Conservation (phyloP, 2,329 filamentous ascomycete genomes). For the Penicillium corylophilum region DNA sequence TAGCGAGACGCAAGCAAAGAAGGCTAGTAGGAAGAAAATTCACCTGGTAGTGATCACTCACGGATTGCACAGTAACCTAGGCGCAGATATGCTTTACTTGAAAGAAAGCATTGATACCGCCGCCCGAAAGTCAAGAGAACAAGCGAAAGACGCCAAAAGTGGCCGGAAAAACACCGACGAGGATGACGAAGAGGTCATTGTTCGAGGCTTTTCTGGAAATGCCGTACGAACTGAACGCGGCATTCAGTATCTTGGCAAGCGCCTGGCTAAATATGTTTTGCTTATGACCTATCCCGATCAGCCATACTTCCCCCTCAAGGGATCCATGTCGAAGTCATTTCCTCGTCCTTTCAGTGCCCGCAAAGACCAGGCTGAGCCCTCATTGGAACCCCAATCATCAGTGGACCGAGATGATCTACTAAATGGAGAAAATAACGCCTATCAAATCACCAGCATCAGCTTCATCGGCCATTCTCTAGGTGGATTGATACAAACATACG, state of each 20-base stretch:
- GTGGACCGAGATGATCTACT: slow-evolving; percentile 40
- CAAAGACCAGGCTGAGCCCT: slow-evolving; percentile 31
- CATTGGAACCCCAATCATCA: slow-evolving; percentile 35
- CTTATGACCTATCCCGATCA: slow-evolving; percentile 92
- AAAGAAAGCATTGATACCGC: slow-evolving; percentile 95
- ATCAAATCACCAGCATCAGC: slow-evolving; percentile 89
- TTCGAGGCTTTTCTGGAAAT: slow-evolving; percentile 86
- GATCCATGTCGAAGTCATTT: slow-evolving; percentile 50
- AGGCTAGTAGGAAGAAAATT: slow-evolving; percentile 55
- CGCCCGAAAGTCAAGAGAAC: slow-evolving; percentile 63
- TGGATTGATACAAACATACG: slow-evolving; percentile 87
- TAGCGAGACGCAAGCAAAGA: slow-evolving; percentile 5
- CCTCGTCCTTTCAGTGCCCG: slow-evolving; percentile 49
- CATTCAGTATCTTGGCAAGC: slow-evolving; percentile 95
- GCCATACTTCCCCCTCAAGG: slow-evolving; percentile 71
- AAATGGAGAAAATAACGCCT: slow-evolving; percentile 56
- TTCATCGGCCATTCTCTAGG: slow-evolving; percentile 92
- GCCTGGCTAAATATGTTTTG: slow-evolving; percentile 86
- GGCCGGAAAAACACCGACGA: slow-evolving; percentile 37
- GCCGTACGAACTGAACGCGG: slow-evolving; percentile 88
- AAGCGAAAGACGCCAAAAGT: slow-evolving; percentile 60
- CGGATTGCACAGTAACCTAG: slow-evolving; percentile 91
- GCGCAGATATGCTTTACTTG: slow-evolving; percentile 92
- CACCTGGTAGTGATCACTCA: slow-evolving; percentile 93
- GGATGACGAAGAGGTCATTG: slow-evolving; percentile 73